These are phyloP conservation scores for Purshia tridentata DNA, from an alignment of 306 rosid species.

Conservation along the genomic window DNA sequence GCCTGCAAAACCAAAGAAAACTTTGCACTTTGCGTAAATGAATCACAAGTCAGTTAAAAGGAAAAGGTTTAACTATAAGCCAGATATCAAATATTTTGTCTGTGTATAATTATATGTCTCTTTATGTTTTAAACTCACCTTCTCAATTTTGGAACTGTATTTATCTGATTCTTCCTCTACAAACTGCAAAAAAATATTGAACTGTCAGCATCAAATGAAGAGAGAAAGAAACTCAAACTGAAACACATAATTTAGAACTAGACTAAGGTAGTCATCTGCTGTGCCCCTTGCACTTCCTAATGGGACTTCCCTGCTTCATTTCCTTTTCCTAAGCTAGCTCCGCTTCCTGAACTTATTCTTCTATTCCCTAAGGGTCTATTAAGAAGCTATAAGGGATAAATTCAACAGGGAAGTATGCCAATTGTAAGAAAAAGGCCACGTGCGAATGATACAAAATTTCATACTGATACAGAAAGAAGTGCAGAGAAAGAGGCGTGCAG, in stretches of 20 bases:
- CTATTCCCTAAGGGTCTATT: no score
- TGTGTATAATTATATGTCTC: neutral
- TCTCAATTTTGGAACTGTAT: constrained; percentile 53
- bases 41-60: neutral
- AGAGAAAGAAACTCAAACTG: neutral
- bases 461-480: no score
- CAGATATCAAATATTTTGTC: neutral
- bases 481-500: no score
- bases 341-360: no score
- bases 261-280: no score
- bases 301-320: no score
- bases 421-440: no score
- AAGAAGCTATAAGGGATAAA: no score
- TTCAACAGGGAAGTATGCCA: no score
- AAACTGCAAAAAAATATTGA: constrained; percentile 44
- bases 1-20: constrained; percentile 57
- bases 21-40: neutral
- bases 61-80: neutral
- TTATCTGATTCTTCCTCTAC: constrained; percentile 64
- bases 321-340: no score
- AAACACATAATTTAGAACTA: neutral
- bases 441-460: no score
- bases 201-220: neutral
- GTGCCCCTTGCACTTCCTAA: no score
- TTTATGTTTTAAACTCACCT: constrained; percentile 41